Percentiles rank a stretch among this genome's conserved stretches.
Evolutionary conservation across 2,329 filamentous ascomycete genomes (phyloP).

Genomic region (Amauroascus verrucosus): DNA sequence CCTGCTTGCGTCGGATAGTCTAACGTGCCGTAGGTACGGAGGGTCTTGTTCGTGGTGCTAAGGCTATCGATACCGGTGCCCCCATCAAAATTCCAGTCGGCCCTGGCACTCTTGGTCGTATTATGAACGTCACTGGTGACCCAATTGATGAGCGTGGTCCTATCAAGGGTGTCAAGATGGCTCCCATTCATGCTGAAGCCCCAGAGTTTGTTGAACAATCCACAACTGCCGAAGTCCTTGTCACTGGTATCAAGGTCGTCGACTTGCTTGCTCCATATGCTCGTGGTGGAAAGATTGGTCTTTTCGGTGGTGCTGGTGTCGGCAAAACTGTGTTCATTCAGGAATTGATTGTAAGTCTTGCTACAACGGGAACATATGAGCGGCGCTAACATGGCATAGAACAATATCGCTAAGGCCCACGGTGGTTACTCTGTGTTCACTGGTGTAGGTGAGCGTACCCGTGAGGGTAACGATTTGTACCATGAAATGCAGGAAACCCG

Average conservation of each 20-base stretch:
- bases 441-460: constrained; percentile 99
- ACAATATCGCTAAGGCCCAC: constrained; percentile 99
- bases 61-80: constrained; percentile 75
- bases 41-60: constrained; percentile 91
- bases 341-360: constrained; percentile 72
- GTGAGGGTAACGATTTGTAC: constrained; percentile 99
- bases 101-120: constrained; percentile 85
- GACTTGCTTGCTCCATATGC: constrained; percentile 97
- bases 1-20: background rate
- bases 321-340: constrained; percentile 99
- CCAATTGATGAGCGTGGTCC: constrained; percentile 99
- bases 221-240: constrained; percentile 88
- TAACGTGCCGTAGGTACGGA: constrained; percentile 65
- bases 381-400: constrained; percentile 41
- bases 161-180: constrained; percentile 80
- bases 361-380: constrained; percentile 4
- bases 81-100: constrained; percentile 97
- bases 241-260: constrained; percentile 99
- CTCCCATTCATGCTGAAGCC: constrained; percentile 89
- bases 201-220: constrained; percentile 92
- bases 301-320: constrained; percentile 99
- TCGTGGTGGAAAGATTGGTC: constrained; percentile 99
- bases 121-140: constrained; percentile 99
- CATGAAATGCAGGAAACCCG: constrained; percentile 99
- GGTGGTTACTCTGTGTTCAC: constrained; percentile 99